Evolutionary conservation across 257 asterid genomes (phyloP), one percentile per base, ranked within the genome.

Genomic region (Nemophila menziesii): DNA sequence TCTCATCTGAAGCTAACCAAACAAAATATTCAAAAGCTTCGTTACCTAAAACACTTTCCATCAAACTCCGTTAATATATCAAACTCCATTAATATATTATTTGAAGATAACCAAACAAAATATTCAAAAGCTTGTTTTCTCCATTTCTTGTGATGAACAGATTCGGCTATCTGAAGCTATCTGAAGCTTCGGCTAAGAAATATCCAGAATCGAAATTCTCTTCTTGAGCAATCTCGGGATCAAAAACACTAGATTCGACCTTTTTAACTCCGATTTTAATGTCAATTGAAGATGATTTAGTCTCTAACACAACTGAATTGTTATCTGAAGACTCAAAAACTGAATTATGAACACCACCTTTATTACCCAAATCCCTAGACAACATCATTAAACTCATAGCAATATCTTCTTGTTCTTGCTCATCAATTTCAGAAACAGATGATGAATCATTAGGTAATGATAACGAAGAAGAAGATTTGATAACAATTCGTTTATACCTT

Each of bases 181-280:
- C n/a, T 13, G 59, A 64, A 60, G 69, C 60, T 48, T 78, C 98
- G 54, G 65, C 90, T 72, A 89, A 65, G 68, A 78, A 84, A 65
- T 89, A 84, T 22, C 74, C 98, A 12, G 98, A 86, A 61, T 82
- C 97, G 27, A 94, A 86, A 49, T 76, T 62, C 52, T 71, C 89
- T 39, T 48, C 49, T 38, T 68, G 50, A 17, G 49, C 68, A 33
- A 58, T 43, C 37, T 65, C 80, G 36, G 13, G n/a, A 26, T 53
- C 72, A 53, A 63, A 38, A 48, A 17, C 43, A 52, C 46, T 44
- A 22, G 49, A 70, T 39, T 65, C 58, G 14, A 65, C 20, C 71
- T 67, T 75, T 55, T 16, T 46, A 43, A 49, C 57, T 36, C 23
- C 63, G 48, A 10, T 26, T 33, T 62, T 70, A n/a, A 59, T 71